phyloP scores from a whole-genome alignment of 768 basidiomycete genomes.

The Peribolospora baueri region DNA sequence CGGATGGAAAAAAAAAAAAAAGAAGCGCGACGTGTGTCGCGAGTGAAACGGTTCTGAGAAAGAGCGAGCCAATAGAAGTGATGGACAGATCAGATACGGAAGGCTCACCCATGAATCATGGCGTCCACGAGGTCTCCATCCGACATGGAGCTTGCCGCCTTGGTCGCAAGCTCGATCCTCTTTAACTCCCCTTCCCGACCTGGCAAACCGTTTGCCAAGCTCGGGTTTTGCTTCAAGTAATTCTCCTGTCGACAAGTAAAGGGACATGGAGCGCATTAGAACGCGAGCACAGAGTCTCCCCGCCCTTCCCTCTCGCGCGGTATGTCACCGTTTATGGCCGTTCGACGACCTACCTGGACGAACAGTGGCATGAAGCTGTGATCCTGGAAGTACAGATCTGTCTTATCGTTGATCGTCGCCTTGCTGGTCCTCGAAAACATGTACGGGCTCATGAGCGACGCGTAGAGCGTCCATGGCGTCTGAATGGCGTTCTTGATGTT shows the following conservation, averaged over 20 bases:
- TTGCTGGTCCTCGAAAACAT: conserved; percentile 59
- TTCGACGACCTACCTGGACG: conserved; percentile 41
- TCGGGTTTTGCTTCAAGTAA: conserved; percentile 63
- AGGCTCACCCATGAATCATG: conserved; percentile 61
- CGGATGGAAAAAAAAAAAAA: neutral
- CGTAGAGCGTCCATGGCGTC: conserved; percentile 79
- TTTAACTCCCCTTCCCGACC: conserved; percentile 45
- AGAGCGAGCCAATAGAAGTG: neutral
- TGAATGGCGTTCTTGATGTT: conserved; percentile 81
- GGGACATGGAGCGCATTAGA: neutral
- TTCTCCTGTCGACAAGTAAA: conserved; percentile 44
- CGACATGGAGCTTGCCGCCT: conserved; percentile 75
- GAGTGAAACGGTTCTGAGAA: neutral
- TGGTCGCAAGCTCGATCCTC: conserved; percentile 54
- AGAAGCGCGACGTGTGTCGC: neutral
- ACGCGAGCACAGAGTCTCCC: neutral
- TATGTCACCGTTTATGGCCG: neutral
- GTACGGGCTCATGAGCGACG: conserved; percentile 72
- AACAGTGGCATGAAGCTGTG: conserved; percentile 83
- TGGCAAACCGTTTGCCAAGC: conserved; percentile 28
- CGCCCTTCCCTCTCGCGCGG: neutral
- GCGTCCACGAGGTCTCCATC: conserved; percentile 84
- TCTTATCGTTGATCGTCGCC: conserved; percentile 67
- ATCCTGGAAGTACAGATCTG: conserved; percentile 92
- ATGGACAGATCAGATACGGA: neutral